phyloP scores from a whole-genome alignment of 75 land plant genomes.

The Ceratopteris richardii region DNA sequence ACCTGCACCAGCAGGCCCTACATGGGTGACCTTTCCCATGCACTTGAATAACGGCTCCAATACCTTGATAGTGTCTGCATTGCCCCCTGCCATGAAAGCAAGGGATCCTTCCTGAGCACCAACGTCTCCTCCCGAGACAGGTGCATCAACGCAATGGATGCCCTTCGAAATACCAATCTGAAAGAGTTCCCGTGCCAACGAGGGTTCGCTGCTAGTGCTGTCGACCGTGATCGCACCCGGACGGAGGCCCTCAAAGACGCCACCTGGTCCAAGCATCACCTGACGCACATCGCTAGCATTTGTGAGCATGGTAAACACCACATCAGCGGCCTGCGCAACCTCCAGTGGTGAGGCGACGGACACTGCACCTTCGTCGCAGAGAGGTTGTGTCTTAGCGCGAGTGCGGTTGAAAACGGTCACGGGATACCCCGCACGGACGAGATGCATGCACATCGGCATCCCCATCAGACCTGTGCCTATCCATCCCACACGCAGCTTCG shows the following conservation, averaged over 20 bases:
- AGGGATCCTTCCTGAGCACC: conserved; percentile 44
- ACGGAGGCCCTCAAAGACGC: conserved; percentile 41
- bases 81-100: conserved; percentile 76
- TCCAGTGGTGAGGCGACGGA: conserved; percentile 39
- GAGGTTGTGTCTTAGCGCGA: conserved; percentile 53
- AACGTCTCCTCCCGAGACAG: conserved; percentile 52
- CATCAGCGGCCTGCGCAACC: conserved; percentile 46
- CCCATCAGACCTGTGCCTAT: conserved; percentile 92
- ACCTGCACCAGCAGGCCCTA: conserved; percentile 70
- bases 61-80: conserved; percentile 26
- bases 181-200: conserved; percentile 54
- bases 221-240: conserved; percentile 65
- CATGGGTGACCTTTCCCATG: conserved; percentile 70
- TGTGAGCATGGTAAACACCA: conserved; percentile 79
- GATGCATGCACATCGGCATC: conserved; percentile 57
- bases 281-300: conserved; percentile 72
- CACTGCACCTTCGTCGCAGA: conserved; percentile 44
- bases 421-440: conserved; percentile 53
- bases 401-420: conserved; percentile 70
- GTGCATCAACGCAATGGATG: conserved; percentile 57
- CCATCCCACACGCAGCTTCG: conserved; percentile 59
- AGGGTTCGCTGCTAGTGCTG: conserved; percentile 76
- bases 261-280: conserved; percentile 28
- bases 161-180: conserved; percentile 18
- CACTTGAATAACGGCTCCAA: conserved; percentile 46